phyloP scores from a whole-genome alignment of 306 rosid genomes.

The Datisca glomerata region DNA sequence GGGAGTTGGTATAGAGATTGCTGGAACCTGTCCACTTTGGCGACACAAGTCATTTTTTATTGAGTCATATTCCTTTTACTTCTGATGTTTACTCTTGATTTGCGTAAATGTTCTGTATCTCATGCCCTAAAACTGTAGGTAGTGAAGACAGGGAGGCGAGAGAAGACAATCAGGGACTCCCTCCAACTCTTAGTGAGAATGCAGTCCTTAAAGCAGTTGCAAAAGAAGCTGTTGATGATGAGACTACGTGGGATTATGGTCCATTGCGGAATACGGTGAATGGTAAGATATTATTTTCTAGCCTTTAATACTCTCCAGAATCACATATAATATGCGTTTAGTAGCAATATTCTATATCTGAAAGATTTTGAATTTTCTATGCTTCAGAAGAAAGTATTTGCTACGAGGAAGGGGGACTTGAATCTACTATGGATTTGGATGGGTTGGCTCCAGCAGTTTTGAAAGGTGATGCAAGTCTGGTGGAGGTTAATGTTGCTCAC shows the following conservation, averaged over 20 bases:
- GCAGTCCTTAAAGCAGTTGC: slow-evolving; percentile 12
- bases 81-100: neutral
- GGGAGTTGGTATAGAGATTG: too few relatives aligned
- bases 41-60: neutral
- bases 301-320: too few relatives aligned
- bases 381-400: slow-evolving; percentile 14
- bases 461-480: slow-evolving; percentile 14
- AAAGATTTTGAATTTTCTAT: slow-evolving; percentile 5
- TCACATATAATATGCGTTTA: too few relatives aligned
- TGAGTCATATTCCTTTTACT: neutral
- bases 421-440: slow-evolving; percentile 6
- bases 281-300: slow-evolving; percentile 15
- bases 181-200: slow-evolving; percentile 10
- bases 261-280: slow-evolving; percentile 12
- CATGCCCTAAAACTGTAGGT: too few relatives aligned
- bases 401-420: slow-evolving; percentile 10
- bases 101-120: too few relatives aligned
- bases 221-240: slow-evolving; percentile 11
- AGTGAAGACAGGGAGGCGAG: neutral
- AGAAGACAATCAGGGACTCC: slow-evolving; percentile 7
- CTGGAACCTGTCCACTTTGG: too few relatives aligned
- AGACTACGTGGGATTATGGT: slow-evolving; percentile 17
- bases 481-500: slow-evolving; percentile 18
- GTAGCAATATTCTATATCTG: neutral
- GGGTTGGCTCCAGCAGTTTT: slow-evolving; percentile 11